Conservation (phyloP, 1,284 basidiomycete genomes). For the Melampsora abietis-canadensis region DNA sequence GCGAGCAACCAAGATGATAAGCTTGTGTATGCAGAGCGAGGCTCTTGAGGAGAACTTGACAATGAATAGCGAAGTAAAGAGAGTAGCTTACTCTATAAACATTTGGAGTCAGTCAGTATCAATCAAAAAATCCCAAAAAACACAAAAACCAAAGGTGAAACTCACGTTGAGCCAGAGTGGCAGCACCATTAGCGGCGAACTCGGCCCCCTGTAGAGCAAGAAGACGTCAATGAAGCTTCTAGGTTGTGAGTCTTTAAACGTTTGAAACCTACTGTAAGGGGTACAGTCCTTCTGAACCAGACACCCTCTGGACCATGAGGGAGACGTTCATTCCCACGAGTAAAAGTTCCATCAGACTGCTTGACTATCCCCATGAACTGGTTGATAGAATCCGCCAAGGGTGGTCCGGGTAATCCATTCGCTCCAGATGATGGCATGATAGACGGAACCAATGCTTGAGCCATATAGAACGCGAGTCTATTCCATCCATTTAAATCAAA, state of each 20-base stretch:
- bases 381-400: slow-evolving; percentile 7
- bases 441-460: neutral
- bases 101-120: neutral
- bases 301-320: slow-evolving; percentile 7
- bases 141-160: neutral
- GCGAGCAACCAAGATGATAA: no score
- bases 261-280: neutral
- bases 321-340: neutral
- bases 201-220: neutral
- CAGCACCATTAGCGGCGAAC: neutral
- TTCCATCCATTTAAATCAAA: neutral
- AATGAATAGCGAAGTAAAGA: neutral
- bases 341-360: neutral
- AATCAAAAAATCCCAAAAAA: neutral
- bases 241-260: no score
- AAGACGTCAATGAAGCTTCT: no score
- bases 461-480: slow-evolving; percentile 1
- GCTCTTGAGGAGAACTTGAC: neutral
- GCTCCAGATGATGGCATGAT: neutral
- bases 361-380: neutral
- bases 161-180: neutral
- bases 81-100: slow-evolving; percentile 1
- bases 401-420: neutral
- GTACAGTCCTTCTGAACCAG: slow-evolving; percentile 1
- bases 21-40: neutral